Evolutionary conservation across 177 flowering plant genomes (phyloP).

Genomic region (Vitis hybrid): DNA sequence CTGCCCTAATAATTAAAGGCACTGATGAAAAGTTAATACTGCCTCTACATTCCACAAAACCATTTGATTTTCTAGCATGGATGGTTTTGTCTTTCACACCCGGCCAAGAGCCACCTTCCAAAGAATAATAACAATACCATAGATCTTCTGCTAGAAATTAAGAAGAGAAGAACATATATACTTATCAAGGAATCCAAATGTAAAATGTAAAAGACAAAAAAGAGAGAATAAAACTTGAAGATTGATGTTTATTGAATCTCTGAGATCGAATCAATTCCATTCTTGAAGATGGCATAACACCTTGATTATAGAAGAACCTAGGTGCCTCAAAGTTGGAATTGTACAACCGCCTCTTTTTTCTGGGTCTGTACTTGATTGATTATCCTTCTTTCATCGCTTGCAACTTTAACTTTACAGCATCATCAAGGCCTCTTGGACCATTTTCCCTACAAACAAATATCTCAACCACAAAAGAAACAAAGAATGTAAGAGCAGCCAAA

Average conservation of each 20-base stretch:
- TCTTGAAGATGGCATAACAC: conserved; percentile 9
- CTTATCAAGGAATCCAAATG: no score
- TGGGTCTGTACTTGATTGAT: not conserved
- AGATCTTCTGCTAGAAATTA: no score
- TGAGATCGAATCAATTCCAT: conserved; percentile 3
- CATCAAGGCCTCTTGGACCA: not conserved
- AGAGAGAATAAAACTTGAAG: no score
- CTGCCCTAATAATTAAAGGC: not conserved
- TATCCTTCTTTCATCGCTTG: conserved; percentile 1
- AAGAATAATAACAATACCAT: no score
- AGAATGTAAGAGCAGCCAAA: not conserved
- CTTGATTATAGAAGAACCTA: conserved; percentile 24
- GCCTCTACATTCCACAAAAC: no score
- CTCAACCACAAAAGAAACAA: not conserved
- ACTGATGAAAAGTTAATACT: no score
- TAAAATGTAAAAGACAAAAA: no score
- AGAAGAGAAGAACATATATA: no score
- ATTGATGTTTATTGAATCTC: not conserved
- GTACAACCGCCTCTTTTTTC: not conserved
- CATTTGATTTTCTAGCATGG: not conserved
- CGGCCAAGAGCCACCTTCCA: no score
- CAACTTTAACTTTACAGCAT: conserved; percentile 23
- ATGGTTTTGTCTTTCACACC: no score
- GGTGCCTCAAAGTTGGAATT: not conserved
- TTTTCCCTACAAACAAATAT: not conserved